Percentiles rank a stretch among this genome's conserved stretches.
phyloP scores from a whole-genome alignment of 768 basidiomycete species.

The Suillus subaureus region DNA sequence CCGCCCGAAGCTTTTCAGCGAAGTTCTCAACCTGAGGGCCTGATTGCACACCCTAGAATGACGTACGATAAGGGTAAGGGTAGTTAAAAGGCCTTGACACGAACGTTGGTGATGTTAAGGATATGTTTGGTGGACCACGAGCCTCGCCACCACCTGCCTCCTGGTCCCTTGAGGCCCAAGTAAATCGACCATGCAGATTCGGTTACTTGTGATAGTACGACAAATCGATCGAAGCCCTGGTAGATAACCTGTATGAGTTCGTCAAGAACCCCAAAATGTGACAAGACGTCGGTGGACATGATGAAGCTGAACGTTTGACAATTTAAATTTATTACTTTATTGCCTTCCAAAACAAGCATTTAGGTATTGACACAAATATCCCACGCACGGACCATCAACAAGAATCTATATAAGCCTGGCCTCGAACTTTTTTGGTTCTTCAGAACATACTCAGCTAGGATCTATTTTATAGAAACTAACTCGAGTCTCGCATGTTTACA shows the following conservation, averaged over 20 bases:
- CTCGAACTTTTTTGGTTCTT: slow-evolving; percentile 32
- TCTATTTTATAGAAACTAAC: slow-evolving; percentile 82
- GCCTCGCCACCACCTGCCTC: slow-evolving; percentile 80
- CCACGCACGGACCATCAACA: slow-evolving; percentile 37
- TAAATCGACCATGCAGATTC: slow-evolving; percentile 61
- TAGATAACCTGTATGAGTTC: slow-evolving; percentile 76
- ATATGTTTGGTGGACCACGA: slow-evolving; percentile 63
- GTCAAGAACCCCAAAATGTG: slow-evolving; percentile 61
- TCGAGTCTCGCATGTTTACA: slow-evolving; percentile 79
- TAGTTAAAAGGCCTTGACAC: slow-evolving; percentile 28
- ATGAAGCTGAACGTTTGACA: neutral
- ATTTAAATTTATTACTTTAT: neutral
- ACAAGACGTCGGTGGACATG: slow-evolving; percentile 35
- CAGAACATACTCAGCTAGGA: slow-evolving; percentile 82
- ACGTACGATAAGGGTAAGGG: slow-evolving; percentile 11
- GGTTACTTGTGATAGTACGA: slow-evolving; percentile 61
- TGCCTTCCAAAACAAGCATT: slow-evolving; percentile 2
- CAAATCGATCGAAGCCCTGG: slow-evolving; percentile 65
- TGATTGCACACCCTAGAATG: slow-evolving; percentile 52
- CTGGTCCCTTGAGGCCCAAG: slow-evolving; percentile 57
- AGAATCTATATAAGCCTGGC: slow-evolving; percentile 36
- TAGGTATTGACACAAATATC: neutral
- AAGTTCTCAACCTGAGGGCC: slow-evolving; percentile 56
- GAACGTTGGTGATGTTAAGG: slow-evolving; percentile 45
- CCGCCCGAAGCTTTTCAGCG: slow-evolving; percentile 58